Percentiles rank a stretch among this genome's conserved stretches.
Evolutionary conservation across 2,329 filamentous ascomycete genomes (phyloP).

Genomic region (Alternaria solani): DNA sequence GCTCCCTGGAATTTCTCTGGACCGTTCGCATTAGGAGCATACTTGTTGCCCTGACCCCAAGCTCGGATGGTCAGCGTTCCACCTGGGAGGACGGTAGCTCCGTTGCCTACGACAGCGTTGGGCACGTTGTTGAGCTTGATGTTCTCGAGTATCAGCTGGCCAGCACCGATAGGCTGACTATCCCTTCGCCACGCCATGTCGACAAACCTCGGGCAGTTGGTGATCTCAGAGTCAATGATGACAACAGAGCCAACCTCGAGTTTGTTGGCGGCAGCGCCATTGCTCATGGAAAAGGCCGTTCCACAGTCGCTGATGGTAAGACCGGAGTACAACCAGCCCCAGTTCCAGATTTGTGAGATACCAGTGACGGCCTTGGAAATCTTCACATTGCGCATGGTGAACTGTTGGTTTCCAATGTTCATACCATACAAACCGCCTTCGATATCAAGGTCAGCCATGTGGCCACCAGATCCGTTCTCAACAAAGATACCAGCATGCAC

Average conservation of each 20-base stretch:
- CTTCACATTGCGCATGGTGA: slow-evolving; percentile 66
- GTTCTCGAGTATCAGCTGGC: slow-evolving; percentile 65
- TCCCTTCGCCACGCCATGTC: slow-evolving; percentile 51
- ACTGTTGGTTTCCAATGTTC: slow-evolving; percentile 60
- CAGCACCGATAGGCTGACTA: slow-evolving; percentile 56
- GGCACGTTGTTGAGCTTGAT: slow-evolving; percentile 51
- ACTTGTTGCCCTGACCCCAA: slow-evolving; percentile 50
- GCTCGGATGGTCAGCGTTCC: slow-evolving; percentile 45
- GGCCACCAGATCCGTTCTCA: slow-evolving; percentile 56
- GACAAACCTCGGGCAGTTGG: slow-evolving; percentile 60
- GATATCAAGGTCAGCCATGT: slow-evolving; percentile 58
- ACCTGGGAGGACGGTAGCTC: slow-evolving; percentile 41
- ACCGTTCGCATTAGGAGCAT: slow-evolving; percentile 51
- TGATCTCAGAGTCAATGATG: slow-evolving; percentile 65
- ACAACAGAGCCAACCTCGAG: slow-evolving; percentile 63
- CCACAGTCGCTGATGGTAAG: slow-evolving; percentile 62
- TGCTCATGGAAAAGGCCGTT: slow-evolving; percentile 62
- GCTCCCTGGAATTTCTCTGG: slow-evolving; percentile 58
- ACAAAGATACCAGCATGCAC: slow-evolving; percentile 59
- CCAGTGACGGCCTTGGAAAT: slow-evolving; percentile 62
- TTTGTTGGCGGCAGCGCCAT: slow-evolving; percentile 36
- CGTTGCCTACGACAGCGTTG: slow-evolving; percentile 41
- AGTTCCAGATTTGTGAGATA: slow-evolving; percentile 68
- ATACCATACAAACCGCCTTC: slow-evolving; percentile 54
- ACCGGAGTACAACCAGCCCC: slow-evolving; percentile 65